A percentile compares a stretch with the other conserved stretches of the same genome.
Evolutionary conservation across 1,139 yeast species (phyloP).

Genomic region (Geotrichum candidum): DNA sequence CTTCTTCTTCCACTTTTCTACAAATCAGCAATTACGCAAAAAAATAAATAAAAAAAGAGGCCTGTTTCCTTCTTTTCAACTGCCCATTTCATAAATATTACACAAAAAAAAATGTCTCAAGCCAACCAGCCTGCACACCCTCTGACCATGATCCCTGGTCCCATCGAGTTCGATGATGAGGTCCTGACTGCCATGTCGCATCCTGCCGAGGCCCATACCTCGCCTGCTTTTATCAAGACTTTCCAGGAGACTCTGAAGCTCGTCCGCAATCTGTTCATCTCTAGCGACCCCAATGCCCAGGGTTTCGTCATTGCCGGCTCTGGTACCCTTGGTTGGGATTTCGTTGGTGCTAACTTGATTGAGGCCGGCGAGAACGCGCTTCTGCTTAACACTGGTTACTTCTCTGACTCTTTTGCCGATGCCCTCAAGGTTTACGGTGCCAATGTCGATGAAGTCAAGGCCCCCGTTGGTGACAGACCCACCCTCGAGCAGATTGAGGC

Average conservation of each 20-base stretch:
- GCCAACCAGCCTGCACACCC: slow-evolving; percentile 36
- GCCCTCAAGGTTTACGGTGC: slow-evolving; percentile 70
- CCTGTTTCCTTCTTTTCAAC: background rate
- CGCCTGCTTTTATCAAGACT: slow-evolving; percentile 72
- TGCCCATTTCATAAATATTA: background rate
- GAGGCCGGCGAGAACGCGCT: slow-evolving; percentile 57
- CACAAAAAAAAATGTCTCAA: slow-evolving; percentile 14
- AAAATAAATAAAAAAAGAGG: background rate
- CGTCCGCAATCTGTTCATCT: slow-evolving; percentile 69
- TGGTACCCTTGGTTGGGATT: slow-evolving; percentile 95
- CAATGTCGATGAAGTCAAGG: slow-evolving; percentile 51
- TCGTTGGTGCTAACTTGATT: slow-evolving; percentile 72
- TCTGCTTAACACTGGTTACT: slow-evolving; percentile 88
- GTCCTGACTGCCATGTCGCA: slow-evolving; percentile 80
- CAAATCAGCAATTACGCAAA: background rate
- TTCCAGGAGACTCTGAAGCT: slow-evolving; percentile 64
- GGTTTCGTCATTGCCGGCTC: slow-evolving; percentile 82
- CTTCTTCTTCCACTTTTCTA: background rate
- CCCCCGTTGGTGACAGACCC: slow-evolving; percentile 70
- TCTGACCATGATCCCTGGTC: slow-evolving; percentile 84
- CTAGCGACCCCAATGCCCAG: slow-evolving; percentile 59
- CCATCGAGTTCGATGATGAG: slow-evolving; percentile 78
- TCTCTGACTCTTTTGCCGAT: slow-evolving; percentile 82
- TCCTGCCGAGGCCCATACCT: slow-evolving; percentile 84
- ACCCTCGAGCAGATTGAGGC: slow-evolving; percentile 52